Percentiles rank a stretch among this genome's conserved stretches.
Conservation (phyloP, 257 asterid species). For the Euphrasia confusa region DNA sequence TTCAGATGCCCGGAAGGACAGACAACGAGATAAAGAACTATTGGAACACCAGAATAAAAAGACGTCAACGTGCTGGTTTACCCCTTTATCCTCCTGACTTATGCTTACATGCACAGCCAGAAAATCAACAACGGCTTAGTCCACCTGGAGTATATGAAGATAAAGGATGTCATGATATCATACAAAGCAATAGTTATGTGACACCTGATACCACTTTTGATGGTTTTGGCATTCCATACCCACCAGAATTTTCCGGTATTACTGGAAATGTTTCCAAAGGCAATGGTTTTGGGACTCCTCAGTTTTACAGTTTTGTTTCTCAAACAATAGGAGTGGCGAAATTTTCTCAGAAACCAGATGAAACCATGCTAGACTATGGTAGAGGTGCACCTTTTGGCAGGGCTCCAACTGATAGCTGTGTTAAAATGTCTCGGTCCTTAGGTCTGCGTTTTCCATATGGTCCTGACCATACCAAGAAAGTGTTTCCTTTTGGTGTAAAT, state of each 20-base stretch:
- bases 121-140: constrained; percentile 36
- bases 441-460: constrained; percentile 35
- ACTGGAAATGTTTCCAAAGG: constrained; percentile 29
- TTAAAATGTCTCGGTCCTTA: constrained; percentile 34
- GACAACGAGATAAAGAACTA: constrained; percentile 71
- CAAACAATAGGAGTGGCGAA: constrained; percentile 33
- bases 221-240: constrained; percentile 35
- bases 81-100: constrained; percentile 62
- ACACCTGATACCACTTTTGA: constrained; percentile 41
- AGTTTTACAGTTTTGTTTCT: constrained; percentile 36
- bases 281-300: constrained; percentile 41
- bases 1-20: constrained; percentile 64
- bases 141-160: constrained; percentile 40
- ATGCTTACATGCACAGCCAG: constrained; percentile 32
- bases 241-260: constrained; percentile 32
- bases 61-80: constrained; percentile 64
- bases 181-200: constrained; percentile 35
- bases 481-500: constrained; percentile 32
- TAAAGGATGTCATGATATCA: constrained; percentile 33
- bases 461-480: constrained; percentile 35
- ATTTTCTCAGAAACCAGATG: constrained; percentile 38
- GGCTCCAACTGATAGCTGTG: constrained; percentile 27
- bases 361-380: constrained; percentile 36
- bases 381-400: constrained; percentile 31
- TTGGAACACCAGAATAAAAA: constrained; percentile 65